Percentiles rank a stretch among this genome's conserved stretches.
These are phyloP conservation scores for Neofusicoccum kwambonambiense DNA, from an alignment of 2,329 filamentous ascomycete genomes.

Conservation along the genomic window DNA sequence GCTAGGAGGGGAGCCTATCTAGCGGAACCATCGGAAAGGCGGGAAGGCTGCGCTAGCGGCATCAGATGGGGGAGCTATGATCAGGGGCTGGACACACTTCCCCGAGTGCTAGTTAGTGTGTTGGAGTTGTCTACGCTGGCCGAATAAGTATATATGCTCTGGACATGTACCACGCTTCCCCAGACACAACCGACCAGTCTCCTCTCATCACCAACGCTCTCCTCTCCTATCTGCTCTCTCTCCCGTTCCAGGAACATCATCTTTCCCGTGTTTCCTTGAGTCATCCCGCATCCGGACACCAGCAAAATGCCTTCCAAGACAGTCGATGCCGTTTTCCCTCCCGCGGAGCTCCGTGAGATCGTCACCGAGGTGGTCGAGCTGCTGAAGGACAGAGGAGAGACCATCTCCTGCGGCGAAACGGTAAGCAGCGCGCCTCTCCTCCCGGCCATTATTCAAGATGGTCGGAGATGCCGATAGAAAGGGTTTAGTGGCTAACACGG, in stretches of 20 bases:
- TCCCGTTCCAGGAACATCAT: background rate
- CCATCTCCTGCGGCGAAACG: conserved; percentile 62
- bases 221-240: background rate
- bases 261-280: background rate
- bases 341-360: conserved; percentile 38
- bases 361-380: conserved; percentile 52
- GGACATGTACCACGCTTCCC: background rate
- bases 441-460: background rate
- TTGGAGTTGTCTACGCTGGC: background rate
- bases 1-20: background rate
- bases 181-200: background rate
- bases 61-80: conserved; percentile 13
- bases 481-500: conserved; percentile 1
- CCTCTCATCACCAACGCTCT: background rate
- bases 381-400: conserved; percentile 56
- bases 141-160: background rate
- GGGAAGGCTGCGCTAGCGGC: conserved; percentile 16
- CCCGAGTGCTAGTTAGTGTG: background rate
- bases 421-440: conserved; percentile 31
- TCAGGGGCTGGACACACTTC: conserved; percentile 7
- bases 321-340: background rate
- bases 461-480: background rate
- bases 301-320: conserved; percentile 1
- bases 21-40: conserved; percentile 7
- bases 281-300: background rate